Percentiles rank a stretch among this genome's conserved stretches.
Conservation (phyloP, 768 basidiomycete species). For the Mycena haematopus region DNA sequence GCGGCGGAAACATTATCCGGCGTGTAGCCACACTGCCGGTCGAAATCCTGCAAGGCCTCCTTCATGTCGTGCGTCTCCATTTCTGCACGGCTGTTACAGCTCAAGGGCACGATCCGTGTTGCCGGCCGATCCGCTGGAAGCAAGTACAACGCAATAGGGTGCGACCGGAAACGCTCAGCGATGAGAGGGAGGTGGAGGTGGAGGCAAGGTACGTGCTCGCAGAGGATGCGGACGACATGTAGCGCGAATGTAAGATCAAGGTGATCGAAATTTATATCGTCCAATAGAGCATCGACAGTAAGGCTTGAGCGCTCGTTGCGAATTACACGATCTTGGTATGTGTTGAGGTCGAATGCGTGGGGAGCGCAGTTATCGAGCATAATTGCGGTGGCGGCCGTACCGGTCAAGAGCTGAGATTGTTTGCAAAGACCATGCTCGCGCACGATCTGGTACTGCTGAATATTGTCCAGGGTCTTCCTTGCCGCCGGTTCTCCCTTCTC, state of each 20-base stretch:
- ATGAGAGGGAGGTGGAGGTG: not conserved
- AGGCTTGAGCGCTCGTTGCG: not conserved
- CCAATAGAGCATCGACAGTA: not conserved
- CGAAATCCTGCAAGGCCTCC: not conserved
- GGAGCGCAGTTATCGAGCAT: not conserved
- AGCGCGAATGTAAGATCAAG: not conserved
- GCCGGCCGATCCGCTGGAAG: not conserved
- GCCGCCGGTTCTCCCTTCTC: not conserved
- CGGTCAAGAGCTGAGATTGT: not conserved
- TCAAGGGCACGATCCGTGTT: not conserved
- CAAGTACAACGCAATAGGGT: not conserved
- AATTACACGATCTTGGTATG: not conserved
- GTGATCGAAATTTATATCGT: not conserved
- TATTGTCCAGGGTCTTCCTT: not conserved
- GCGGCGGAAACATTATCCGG: not conserved
- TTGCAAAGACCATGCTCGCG: not conserved
- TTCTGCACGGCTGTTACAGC: not conserved
- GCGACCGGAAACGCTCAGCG: not conserved
- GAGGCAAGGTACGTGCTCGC: not conserved
- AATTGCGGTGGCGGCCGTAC: not conserved
- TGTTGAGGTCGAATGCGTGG: not conserved
- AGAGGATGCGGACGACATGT: not conserved
- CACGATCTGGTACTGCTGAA: not conserved
- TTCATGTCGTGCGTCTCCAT: not conserved
- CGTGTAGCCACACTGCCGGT: not conserved